Base-by-base conservation (phyloP, 2,329 filamentous ascomycete species). In the Arthrobotrys megalospora region DNA sequence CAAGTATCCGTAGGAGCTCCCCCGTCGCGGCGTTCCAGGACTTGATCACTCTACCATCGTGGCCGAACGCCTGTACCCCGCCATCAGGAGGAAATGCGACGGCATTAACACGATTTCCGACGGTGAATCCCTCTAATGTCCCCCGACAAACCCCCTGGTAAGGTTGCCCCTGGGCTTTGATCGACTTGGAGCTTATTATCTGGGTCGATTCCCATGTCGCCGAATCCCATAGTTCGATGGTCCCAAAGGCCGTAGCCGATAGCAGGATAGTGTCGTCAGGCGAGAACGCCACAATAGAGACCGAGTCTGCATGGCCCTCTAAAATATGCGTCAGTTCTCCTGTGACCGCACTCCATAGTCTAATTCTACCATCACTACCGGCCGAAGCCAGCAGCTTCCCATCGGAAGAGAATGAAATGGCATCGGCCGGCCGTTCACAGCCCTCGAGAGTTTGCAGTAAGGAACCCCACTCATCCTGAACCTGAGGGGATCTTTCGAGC, bases 1-100 rank as follows among this genome's bases (percentile, higher is more conserved):
- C 10, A 12, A 55, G 12, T 2, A 7, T 43, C 28, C 45, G n/a
- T 19, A 48, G 14, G 2, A 50, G 24, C 14, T 1, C 36, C 21
- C 41, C 41, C 14, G 43, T 65, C 5, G 14, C 12, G 1, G 32
- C 19, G 16, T 45, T 8, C 62, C 62, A 65, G 6, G 50, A 24
- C 12, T 24, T 65, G 12, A 65, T 19, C 10, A 12, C n/a, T 6
- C 11, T 28, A 52, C 50, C 47, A 1, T 4, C 14, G 24, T 28
- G 24, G 21, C n/a, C 36, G 12, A 7, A 43, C 0, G 28, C 45
- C 2, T 52, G 28, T 8, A 52, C 1, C 14, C 16, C 8, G n/a
- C 63, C 45, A 14, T 66, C 24, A 2, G 19, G 24, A 6, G 63
- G 34, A 16, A 66, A 66, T 16, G 63, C 45, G 10, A 66, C 19